A percentile compares a stretch with the other conserved stretches of the same genome.
Conservation (phyloP, 495 filamentous ascomycete genomes). For the Aspergillus leporis region DNA sequence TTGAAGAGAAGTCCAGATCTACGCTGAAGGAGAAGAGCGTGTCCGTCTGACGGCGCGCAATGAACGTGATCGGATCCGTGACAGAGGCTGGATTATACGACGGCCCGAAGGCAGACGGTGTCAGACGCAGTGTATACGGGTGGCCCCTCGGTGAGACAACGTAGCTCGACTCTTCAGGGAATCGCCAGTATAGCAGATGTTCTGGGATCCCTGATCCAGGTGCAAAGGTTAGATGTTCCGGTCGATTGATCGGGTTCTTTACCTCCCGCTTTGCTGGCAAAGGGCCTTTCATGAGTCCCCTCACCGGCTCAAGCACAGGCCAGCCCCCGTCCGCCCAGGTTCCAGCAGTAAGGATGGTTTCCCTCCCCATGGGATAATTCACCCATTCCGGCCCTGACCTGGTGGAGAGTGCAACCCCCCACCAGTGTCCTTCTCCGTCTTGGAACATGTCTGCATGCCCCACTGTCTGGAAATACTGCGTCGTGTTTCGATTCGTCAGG, state of each 20-base stretch:
- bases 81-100: no score
- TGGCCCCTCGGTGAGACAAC: conserved; percentile 18
- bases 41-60: conserved; percentile 23
- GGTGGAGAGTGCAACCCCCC: conserved; percentile 49
- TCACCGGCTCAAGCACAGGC: conserved; percentile 30
- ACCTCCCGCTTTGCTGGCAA: conserved; percentile 11
- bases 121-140: conserved; percentile 15
- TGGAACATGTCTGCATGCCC: conserved; percentile 35
- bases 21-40: conserved; percentile 22
- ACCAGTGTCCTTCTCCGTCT: conserved; percentile 52
- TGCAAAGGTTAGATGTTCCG: conserved; percentile 21
- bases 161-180: conserved; percentile 9
- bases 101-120: conserved; percentile 5
- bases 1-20: conserved; percentile 14
- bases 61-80: conserved; percentile 15
- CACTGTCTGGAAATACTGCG: conserved; percentile 26
- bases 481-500: conserved; percentile 18
- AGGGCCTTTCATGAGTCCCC: conserved; percentile 19
- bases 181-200: conserved; percentile 21
- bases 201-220: conserved; percentile 16
- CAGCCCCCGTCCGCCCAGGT: conserved; percentile 41
- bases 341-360: conserved; percentile 55
- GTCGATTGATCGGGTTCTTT: conserved; percentile 7
- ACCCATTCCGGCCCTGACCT: conserved; percentile 33
- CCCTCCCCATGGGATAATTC: conserved; percentile 59